These are phyloP conservation scores for Dujonia santamariae DNA, from an alignment of 1,139 yeast genomes.

Conservation along the genomic window DNA sequence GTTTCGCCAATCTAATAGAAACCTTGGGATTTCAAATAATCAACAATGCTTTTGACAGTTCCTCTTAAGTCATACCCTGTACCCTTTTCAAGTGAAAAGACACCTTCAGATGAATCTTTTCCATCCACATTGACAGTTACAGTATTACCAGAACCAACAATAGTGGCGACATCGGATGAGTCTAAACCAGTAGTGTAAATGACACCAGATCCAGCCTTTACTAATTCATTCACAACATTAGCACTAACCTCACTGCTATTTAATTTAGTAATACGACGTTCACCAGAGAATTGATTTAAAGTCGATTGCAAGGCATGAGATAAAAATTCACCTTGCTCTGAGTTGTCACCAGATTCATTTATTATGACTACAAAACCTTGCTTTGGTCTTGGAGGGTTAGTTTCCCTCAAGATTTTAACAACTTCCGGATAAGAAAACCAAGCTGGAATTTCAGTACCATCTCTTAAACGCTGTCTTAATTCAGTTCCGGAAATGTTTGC, in stretches of 20 bases:
- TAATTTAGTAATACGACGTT: conserved; percentile 77
- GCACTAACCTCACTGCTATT: conserved; percentile 50
- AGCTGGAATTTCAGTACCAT: conserved; percentile 86
- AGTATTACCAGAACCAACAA: conserved; percentile 37
- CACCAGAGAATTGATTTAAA: conserved; percentile 84
- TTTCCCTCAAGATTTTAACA: conserved; percentile 83
- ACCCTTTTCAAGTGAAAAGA: conserved; percentile 10
- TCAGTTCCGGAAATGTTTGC: conserved; percentile 95
- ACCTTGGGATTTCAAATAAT: conserved; percentile 75
- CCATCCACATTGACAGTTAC: conserved; percentile 21
- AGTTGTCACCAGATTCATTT: conserved; percentile 55
- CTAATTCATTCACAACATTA: conserved; percentile 75
- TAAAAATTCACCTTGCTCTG: conserved; percentile 49
- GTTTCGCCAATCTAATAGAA: conserved; percentile 35
- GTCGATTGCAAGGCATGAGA: conserved; percentile 87
- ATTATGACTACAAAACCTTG: conserved; percentile 84
- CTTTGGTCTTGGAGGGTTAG: conserved; percentile 85
- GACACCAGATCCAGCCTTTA: conserved; percentile 88
- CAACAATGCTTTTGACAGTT: conserved; percentile 69
- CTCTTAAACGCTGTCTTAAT: conserved; percentile 80
- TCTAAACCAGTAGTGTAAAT: conserved; percentile 47
- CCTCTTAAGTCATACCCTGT: conserved; percentile 25
- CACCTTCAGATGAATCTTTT: conserved; percentile 11
- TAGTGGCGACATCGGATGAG: conserved; percentile 44
- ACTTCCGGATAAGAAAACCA: conserved; percentile 99